Percentiles rank a stretch among this genome's conserved stretches.
Evolutionary conservation across 495 filamentous ascomycete genomes (phyloP).

Genomic region (Penicillium bialowiezense): DNA sequence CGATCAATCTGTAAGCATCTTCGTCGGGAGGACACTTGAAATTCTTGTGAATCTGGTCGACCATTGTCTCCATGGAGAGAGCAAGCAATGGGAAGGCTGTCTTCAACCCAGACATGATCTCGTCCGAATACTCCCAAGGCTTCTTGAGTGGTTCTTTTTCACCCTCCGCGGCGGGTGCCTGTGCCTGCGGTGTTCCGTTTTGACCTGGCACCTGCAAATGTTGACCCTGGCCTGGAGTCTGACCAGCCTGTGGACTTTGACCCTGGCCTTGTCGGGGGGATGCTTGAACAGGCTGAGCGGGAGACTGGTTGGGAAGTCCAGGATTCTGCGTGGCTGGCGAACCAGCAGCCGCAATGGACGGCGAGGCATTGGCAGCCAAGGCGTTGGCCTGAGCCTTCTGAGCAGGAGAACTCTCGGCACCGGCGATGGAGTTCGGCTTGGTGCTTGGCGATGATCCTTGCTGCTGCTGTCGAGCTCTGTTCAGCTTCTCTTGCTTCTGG

Average conservation of each 20-base stretch:
- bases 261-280: conserved; percentile 22
- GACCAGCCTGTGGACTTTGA: conserved; percentile 28
- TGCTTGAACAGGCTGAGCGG: conserved; percentile 23
- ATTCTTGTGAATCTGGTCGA: conserved; percentile 95
- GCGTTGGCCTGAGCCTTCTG: conserved; percentile 38
- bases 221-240: conserved; percentile 19
- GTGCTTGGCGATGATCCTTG: conserved; percentile 44
- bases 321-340: conserved; percentile 33
- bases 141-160: conserved; percentile 60
- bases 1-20: conserved; percentile 96
- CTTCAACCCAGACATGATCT: conserved; percentile 90
- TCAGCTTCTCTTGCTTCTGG: conserved; percentile 65
- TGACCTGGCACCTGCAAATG: conserved; percentile 44
- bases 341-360: conserved; percentile 29
- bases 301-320: conserved; percentile 27
- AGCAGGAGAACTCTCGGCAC: conserved; percentile 43
- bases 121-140: conserved; percentile 94
- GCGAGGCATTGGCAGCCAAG: conserved; percentile 24
- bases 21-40: conserved; percentile 99
- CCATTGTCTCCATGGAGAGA: conserved; percentile 98
- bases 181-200: conserved; percentile 27
- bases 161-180: conserved; percentile 16
- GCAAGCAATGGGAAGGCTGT: conserved; percentile 94
- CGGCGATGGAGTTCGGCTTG: conserved; percentile 46
- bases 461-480: conserved; percentile 37